Conservation (phyloP, 495 filamentous ascomycete species). For the Chaetomium cochliodes region DNA sequence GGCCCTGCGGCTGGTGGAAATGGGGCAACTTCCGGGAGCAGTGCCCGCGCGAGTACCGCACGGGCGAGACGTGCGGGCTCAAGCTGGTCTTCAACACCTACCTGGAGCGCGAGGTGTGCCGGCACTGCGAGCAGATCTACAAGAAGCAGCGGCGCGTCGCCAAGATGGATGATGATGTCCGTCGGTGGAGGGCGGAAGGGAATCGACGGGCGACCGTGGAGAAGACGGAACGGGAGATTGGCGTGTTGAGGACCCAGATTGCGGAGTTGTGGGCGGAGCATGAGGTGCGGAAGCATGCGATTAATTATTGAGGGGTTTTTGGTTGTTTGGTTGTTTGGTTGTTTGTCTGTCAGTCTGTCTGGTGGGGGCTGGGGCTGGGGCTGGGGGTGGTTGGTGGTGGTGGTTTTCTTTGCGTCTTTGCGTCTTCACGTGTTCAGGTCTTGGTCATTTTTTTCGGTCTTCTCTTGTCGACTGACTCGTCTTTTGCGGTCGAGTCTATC, state of each 20-base stretch:
- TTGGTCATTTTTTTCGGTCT: not conserved
- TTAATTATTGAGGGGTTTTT: constrained; percentile 15
- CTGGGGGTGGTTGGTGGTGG: no score
- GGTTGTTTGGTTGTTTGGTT: not conserved
- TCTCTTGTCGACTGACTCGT: not conserved
- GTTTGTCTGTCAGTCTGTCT: not conserved
- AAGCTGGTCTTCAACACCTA: constrained; percentile 77
- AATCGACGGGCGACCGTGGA: constrained; percentile 80
- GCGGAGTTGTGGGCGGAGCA: constrained; percentile 52
- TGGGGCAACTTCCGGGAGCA: constrained; percentile 95
- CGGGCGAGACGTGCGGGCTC: constrained; percentile 96
- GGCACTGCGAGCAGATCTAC: constrained; percentile 86
- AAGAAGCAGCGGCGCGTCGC: constrained; percentile 76
- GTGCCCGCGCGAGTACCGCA: constrained; percentile 95
- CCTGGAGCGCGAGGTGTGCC: constrained; percentile 62
- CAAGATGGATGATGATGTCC: constrained; percentile 74
- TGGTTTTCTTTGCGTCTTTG: not conserved
- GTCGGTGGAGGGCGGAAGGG: constrained; percentile 74
- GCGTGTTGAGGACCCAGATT: constrained; percentile 66
- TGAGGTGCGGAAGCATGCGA: constrained; percentile 36
- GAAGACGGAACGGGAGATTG: constrained; percentile 63
- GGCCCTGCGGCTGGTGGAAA: constrained; percentile 84
- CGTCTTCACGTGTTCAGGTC: not conserved
- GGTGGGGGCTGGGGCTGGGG: no score
- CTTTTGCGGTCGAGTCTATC: not conserved